Conservation (phyloP, 768 basidiomycete species). For the Mycena amicta region DNA sequence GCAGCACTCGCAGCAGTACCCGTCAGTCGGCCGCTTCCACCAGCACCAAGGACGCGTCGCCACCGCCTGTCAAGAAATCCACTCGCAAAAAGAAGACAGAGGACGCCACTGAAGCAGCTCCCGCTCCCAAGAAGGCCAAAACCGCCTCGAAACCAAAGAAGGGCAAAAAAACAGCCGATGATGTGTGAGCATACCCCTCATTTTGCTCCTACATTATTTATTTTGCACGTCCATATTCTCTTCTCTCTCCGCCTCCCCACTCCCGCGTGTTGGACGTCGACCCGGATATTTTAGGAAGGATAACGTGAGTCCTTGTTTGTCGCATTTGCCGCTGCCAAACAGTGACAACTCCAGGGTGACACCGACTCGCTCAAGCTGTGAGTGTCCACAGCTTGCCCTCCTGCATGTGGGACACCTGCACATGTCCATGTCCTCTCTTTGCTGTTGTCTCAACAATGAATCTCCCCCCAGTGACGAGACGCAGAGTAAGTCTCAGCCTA, state of each 20-base stretch:
- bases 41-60: conserved; percentile 32
- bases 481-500: conserved; percentile 34
- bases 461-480: conserved; percentile 54
- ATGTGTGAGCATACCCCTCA: conserved; percentile 7
- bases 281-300: conserved; percentile 4
- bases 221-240: background rate
- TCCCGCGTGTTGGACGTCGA: conserved; percentile 1
- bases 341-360: conserved; percentile 13
- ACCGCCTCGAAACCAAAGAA: conserved; percentile 26
- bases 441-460: conserved; percentile 53
- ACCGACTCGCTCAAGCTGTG: conserved; percentile 24
- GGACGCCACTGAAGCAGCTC: conserved; percentile 12
- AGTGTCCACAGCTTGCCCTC: conserved; percentile 24
- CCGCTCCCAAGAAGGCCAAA: conserved; percentile 46
- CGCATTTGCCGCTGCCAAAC: background rate
- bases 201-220: background rate
- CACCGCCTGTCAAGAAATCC: conserved; percentile 28
- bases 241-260: conserved; percentile 2
- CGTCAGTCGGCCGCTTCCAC: conserved; percentile 27
- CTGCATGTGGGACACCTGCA: conserved; percentile 39
- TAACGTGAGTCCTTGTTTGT: conserved; percentile 5
- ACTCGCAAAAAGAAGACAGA: conserved; percentile 5
- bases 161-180: conserved; percentile 16
- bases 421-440: conserved; percentile 72
- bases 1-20: conserved; percentile 49